These are phyloP conservation scores for Scheffersomyces stipitis DNA, from an alignment of 805 yeast genomes.

Conservation along the genomic window DNA sequence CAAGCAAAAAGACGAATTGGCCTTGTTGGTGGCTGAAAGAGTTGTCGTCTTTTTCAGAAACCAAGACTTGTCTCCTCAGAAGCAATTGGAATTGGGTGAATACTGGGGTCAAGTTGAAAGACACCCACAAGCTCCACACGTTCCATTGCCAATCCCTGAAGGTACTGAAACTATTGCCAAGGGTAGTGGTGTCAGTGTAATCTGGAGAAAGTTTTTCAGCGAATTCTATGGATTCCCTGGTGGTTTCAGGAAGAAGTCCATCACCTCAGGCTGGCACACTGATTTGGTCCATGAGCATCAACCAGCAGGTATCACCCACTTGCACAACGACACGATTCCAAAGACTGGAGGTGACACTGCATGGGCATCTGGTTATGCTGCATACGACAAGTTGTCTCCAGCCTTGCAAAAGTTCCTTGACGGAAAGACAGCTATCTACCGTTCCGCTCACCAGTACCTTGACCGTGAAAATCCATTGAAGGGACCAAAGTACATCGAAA, in stretches of 20 bases:
- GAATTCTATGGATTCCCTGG: slow-evolving; percentile 3
- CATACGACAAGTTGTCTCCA: slow-evolving; percentile 53
- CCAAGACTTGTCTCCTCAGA: slow-evolving; percentile 44
- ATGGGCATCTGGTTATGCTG: slow-evolving; percentile 54
- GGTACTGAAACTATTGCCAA: slow-evolving; percentile 3
- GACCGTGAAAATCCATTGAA: slow-evolving; percentile 47
- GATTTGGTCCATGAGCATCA: slow-evolving; percentile 56
- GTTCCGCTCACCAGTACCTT: slow-evolving; percentile 42
- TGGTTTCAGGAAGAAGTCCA: slow-evolving; percentile 1
- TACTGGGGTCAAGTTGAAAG: slow-evolving; percentile 47
- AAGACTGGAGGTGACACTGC: slow-evolving; percentile 54
- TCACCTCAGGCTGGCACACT: slow-evolving; percentile 42
- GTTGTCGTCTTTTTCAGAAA: slow-evolving; percentile 52
- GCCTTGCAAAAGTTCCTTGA: slow-evolving; percentile 46
- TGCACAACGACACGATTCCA: slow-evolving; percentile 53
- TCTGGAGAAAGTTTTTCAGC: slow-evolving; percentile 8
- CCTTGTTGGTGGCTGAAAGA: slow-evolving; percentile 47
- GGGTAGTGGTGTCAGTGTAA: slow-evolving; percentile 7
- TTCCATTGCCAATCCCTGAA: slow-evolving; percentile 15
- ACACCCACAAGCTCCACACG: slow-evolving; percentile 34
- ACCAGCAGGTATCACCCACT: slow-evolving; percentile 56
- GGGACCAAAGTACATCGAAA: slow-evolving; percentile 49
- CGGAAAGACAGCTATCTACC: slow-evolving; percentile 43
- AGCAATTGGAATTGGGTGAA: slow-evolving; percentile 44
- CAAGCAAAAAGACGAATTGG: slow-evolving; percentile 48